Base-by-base conservation (phyloP, 345 rosid genomes). In the Euphorbia lathyris region DNA sequence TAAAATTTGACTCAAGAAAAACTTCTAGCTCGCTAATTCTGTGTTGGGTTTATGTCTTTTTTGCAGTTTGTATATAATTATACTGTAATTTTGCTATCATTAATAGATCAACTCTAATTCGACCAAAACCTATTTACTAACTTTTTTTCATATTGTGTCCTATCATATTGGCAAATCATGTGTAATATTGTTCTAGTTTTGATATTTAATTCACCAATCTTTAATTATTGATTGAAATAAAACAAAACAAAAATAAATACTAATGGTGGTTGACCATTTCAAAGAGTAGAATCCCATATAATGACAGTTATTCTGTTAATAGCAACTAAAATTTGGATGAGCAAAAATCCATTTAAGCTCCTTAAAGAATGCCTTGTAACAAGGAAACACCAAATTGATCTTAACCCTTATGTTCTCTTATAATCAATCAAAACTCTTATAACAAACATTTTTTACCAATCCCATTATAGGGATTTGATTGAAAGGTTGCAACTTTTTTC, bases 181-280 rank as follows among this genome's bases (percentile, higher is more conserved):
- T n/a, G n/a, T n/a, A n/a, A n/a, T n/a, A n/a, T n/a, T n/a, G n/a
- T n/a, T n/a, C n/a, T n/a, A n/a, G n/a, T n/a, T n/a, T n/a, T n/a
- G n/a, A n/a, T n/a, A n/a, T n/a, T n/a, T 34, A 34, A 34, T 7
- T 56, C 60, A 26, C 60, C 2, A 12, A 57, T 23, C 23, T 55
- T 45, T 45, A 45, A 9, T 10, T 14, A 2, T 9, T 45, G 13
- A 45, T 45, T 11, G 8, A 30, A 7, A 7, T 0, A 0, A 11
- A 9, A 23, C 22, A 43, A 25, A 68, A 50, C 11, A 34, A 14
- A 45, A 32, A 40, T 47, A 63, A 13, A 27, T 17, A 36, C n/a
- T n/a, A 65, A 58, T 45, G 53, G 61, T 38, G 56, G 22, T 62
- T 74, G 77, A 74, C 77, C 72, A 60, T 19, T 74, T 74, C 77